phyloP scores from a whole-genome alignment of 2,329 filamentous ascomycete genomes.

The Apiospora hydei region DNA sequence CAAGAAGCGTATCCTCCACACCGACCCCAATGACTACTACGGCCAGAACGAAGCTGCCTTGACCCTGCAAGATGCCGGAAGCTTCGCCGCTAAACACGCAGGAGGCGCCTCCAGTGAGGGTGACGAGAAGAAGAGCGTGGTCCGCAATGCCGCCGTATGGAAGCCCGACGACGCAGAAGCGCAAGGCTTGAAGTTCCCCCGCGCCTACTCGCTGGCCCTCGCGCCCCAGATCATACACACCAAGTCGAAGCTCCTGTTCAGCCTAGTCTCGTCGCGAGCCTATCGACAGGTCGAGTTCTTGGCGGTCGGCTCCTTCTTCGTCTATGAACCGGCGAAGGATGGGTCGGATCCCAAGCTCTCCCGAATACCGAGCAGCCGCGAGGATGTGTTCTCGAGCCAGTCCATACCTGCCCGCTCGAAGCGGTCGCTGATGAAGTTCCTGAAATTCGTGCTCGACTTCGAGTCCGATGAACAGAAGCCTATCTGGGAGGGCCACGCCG shows the following conservation, averaged over 20 bases:
- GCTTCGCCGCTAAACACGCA: constrained; percentile 66
- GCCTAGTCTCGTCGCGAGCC: constrained; percentile 87
- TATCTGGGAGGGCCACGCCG: constrained; percentile 65
- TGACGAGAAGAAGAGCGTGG: constrained; percentile 37
- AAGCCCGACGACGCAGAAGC: constrained; percentile 44
- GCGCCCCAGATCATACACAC: constrained; percentile 89
- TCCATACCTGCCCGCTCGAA: constrained; percentile 82
- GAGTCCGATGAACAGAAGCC: constrained; percentile 63
- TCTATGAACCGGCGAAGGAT: constrained; percentile 59
- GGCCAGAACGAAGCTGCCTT: constrained; percentile 86
- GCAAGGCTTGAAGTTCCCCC: constrained; percentile 64
- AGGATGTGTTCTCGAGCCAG: constrained; percentile 87
- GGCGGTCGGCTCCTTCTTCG: constrained; percentile 91
- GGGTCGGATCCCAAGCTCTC: constrained; percentile 53
- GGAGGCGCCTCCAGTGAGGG: constrained; percentile 30
- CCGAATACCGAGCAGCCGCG: constrained; percentile 85
- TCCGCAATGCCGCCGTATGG: constrained; percentile 48
- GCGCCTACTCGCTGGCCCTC: constrained; percentile 83
- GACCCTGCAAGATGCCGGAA: constrained; percentile 80
- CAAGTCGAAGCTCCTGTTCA: constrained; percentile 77
- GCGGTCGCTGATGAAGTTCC: constrained; percentile 88
- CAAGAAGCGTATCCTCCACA: constrained; percentile 87
- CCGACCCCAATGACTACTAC: constrained; percentile 89
- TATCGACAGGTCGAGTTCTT: constrained; percentile 93
- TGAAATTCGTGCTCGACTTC: constrained; percentile 83